phyloP scores from a whole-genome alignment of 441 rosid species.

The Pelargonium myrrhifolium region DNA sequence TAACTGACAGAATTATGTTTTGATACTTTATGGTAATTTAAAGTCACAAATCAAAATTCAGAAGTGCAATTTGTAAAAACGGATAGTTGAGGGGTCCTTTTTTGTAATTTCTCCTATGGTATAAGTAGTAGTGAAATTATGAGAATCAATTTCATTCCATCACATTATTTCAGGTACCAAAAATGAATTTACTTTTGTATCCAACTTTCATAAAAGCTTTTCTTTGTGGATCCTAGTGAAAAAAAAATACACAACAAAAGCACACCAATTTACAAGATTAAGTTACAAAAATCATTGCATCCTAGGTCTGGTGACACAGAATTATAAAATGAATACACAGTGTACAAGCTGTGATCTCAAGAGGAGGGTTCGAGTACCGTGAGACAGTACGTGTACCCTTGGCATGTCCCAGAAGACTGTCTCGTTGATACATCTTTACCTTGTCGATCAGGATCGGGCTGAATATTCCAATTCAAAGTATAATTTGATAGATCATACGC shows the following conservation, averaged over 20 bases:
- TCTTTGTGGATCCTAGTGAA: background rate
- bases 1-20: no score
- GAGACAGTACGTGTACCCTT: constrained; percentile 62
- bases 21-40: no score
- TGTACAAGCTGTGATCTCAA: constrained; percentile 25
- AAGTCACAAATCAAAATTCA: no score
- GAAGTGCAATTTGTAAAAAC: no score
- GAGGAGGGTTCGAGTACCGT: constrained; percentile 59
- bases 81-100: no score
- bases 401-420: constrained; percentile 50
- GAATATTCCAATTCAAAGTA: constrained; percentile 59
- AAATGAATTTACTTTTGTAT: constrained; percentile 3
- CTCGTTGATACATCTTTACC: constrained; percentile 19
- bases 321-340: constrained; percentile 1
- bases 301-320: constrained; percentile 3
- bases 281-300: constrained; percentile 26
- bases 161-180: background rate
- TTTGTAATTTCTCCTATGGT: no score
- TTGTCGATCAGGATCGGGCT: constrained; percentile 21
- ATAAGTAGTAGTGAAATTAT: no score
- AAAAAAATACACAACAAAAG: constrained; percentile 20
- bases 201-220: constrained; percentile 3
- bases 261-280: constrained; percentile 28
- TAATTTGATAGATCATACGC: constrained; percentile 69
- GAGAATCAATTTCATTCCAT: background rate